Conservation (phyloP, 176 grass and related monocot species). For the Eremochloa ophiuroides region DNA sequence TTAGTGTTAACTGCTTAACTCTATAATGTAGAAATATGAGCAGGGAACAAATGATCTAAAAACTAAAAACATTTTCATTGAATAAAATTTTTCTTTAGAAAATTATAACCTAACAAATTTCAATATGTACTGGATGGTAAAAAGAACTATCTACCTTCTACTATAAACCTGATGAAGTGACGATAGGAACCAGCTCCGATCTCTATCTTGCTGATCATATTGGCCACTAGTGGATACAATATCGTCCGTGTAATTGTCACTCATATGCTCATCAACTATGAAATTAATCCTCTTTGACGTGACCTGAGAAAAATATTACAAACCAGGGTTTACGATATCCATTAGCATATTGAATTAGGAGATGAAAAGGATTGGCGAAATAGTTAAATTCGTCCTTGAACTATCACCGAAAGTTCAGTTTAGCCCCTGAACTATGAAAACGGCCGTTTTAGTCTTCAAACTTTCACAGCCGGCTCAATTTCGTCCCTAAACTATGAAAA, state of each 20-base stretch:
- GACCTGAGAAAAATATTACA: slow-evolving; percentile 57
- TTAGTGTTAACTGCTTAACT: not conserved
- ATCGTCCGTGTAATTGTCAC: slow-evolving; percentile 60
- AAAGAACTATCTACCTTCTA: slow-evolving; percentile 60
- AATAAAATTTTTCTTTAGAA: not conserved
- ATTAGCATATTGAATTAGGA: slow-evolving; percentile 24
- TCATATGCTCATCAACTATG: slow-evolving; percentile 70
- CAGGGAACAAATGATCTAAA: slow-evolving; percentile 3
- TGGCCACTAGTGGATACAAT: slow-evolving; percentile 48
- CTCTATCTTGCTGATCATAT: slow-evolving; percentile 75
- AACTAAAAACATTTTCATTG: slow-evolving; percentile 20
- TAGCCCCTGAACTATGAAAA: too few relatives aligned
- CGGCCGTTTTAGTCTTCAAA: too few relatives aligned
- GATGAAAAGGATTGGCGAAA: too few relatives aligned
- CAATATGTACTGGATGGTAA: slow-evolving; percentile 16
- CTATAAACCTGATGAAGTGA: slow-evolving; percentile 83
- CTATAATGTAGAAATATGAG: slow-evolving; percentile 13
- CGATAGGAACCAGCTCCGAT: slow-evolving; percentile 93
- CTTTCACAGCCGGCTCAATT: too few relatives aligned
- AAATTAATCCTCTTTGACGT: slow-evolving; percentile 98
- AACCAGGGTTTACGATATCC: slow-evolving; percentile 16
- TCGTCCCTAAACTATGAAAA: too few relatives aligned
- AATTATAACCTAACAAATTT: not conserved
- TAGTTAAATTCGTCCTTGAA: too few relatives aligned
- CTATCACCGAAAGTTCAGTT: too few relatives aligned